Base-by-base conservation (phyloP, 129 eudicot genomes). In the Kitagawia praeruptora region DNA sequence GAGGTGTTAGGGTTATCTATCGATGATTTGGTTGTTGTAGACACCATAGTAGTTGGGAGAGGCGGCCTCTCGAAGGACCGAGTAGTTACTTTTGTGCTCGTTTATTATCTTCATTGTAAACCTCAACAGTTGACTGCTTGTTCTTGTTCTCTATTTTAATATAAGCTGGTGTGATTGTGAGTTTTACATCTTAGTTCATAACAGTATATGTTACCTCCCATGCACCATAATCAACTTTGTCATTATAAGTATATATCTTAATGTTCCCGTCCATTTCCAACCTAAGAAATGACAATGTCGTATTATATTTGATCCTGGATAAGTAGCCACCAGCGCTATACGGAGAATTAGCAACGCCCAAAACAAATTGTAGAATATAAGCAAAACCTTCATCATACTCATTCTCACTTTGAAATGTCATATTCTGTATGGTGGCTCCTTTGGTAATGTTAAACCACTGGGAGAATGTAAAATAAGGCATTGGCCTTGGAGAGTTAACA, bases 221-320 rank as follows among this genome's bases (percentile, higher is more conserved):
- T 34, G 90, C 87, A 34, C 40, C 66, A 4, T 16, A 18, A 47
- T 75, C 84, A 7, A 80, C 85, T n/a, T 61, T 73, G 16, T 63
- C 63, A 9, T 88, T 77, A 27, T 82, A 90, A 9, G 90, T 84
- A 78, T 73, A 88, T 19, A 84, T 54, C 18, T 86, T 72, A n/a
- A 90, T 38, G 74, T 83, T 86, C 44, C 96, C 96, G 42, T 90
- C 91, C 40, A 88, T 78, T 2, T 83, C 90, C 28, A 90, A 74
- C 10, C 96, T 86, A 4, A 90, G 86, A 82, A 78, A 86, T 4
- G 88, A 76, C 31, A 83, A 75, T 42, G 89, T 83, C 76, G 84
- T 78, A 19, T 90, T 86, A 77, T 83, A 84, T 53, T 75, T 81
- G 21, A 80, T 71, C 27, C 74, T 28, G 4, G 53, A 75, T 15